Evolutionary conservation across 2,329 filamentous ascomycete genomes (phyloP).

Genomic region (Neoascochyta sp.): DNA sequence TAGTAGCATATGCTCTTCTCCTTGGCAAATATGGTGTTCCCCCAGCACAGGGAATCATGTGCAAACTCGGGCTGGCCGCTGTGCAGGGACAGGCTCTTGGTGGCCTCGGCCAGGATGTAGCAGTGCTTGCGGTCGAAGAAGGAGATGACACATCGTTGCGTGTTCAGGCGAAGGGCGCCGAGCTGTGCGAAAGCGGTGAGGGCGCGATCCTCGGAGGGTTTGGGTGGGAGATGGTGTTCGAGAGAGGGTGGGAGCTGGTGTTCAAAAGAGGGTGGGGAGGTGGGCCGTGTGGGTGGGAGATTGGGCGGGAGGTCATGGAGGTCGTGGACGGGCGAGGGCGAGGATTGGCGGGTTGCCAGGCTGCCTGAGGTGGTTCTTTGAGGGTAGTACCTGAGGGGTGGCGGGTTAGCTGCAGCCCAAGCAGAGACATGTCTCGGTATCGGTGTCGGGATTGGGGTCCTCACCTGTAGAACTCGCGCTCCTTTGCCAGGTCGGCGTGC

Average conservation of each 20-base stretch:
- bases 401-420: no score
- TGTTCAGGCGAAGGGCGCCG: conserved; percentile 37
- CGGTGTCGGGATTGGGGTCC: no score
- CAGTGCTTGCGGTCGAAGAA: conserved; percentile 39
- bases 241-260: no score
- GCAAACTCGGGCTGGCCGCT: conserved; percentile 24
- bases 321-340: conserved; percentile 12
- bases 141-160: conserved; percentile 36
- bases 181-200: conserved; percentile 39
- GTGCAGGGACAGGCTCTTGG: conserved; percentile 26
- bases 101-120: conserved; percentile 38
- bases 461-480: conserved; percentile 38
- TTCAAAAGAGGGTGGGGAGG: no score
- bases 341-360: conserved; percentile 15
- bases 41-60: conserved; percentile 33
- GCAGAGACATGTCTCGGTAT: no score
- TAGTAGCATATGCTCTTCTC: conserved; percentile 33
- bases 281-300: no score
- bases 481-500: conserved; percentile 24
- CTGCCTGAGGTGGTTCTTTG: conserved; percentile 21
- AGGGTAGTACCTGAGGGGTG: conserved; percentile 26
- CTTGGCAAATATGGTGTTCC: conserved; percentile 32
- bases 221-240: no score
- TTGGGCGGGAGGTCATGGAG: conserved; percentile 11
- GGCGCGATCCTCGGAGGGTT: conserved; percentile 32